Evolutionary conservation across 345 rosid species (phyloP), one percentile per base, ranked within the genome.

Genomic region (Arabidopsis suecica): DNA sequence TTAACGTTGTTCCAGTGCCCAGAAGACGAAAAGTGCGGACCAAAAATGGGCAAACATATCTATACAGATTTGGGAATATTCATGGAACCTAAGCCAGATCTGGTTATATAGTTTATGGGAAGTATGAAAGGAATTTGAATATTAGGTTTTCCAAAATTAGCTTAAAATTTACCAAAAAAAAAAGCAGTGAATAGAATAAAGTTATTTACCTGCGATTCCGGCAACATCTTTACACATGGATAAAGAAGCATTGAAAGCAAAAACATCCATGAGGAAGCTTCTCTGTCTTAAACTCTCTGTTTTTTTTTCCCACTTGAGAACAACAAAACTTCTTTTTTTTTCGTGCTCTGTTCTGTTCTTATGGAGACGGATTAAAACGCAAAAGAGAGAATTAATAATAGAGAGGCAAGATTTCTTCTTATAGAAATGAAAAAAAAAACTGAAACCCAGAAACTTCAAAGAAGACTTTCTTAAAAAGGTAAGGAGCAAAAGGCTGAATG

Each of bases 161-260:
- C 73, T 13, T 23, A 40, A 66, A 56, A 18, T 0, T 61, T 9
- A 16, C 57, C 33, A 11, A 48, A 74, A 3, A 32, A 45, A 45
- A 45, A 45, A 45, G 1, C 20, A 45, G 33, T 22, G 34, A 54
- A 42, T 18, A 71, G 69, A 16, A n/a, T 50, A 2, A 71, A 54
- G 9, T 7, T 3, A n/a, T 20, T 20, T 74, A 83, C 86, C 86
- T 41, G 86, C 92, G 61, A 88, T 74, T 81, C 97, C 97, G 59
- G 94, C 96, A 57, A 85, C 87, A 87, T 85, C 88, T 61, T 77
- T 83, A 64, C 78, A 82, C 73, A 74, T 37, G 33, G 77, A 50
- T 47, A 65, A 44, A 78, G 76, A 47, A 61, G 68, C 57, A 67
- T 25, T 14, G 13, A 67, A 38, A 65, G 66, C 36, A 45, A 70